These are phyloP conservation scores for Eucalyptus pauciflora DNA, from an alignment of 345 rosid genomes.

Conservation along the genomic window DNA sequence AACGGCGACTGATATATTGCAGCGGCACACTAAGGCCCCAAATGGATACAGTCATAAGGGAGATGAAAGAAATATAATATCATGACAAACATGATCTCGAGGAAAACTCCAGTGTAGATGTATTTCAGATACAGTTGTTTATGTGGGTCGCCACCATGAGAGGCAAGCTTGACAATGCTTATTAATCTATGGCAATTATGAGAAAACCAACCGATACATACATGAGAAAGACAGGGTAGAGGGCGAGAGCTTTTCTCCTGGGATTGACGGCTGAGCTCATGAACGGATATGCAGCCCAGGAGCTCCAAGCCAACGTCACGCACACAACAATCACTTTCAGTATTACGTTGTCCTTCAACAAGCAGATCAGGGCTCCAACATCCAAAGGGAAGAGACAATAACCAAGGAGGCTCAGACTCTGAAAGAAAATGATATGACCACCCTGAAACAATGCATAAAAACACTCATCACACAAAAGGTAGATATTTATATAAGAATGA, in stretches of 20 bases:
- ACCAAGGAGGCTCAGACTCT: conserved; percentile 74
- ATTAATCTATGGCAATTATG: conserved; percentile 74
- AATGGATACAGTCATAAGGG: neutral
- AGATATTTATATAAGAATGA: neutral
- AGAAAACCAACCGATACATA: conserved; percentile 93
- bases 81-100: neutral
- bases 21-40: neutral
- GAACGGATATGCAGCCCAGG: conserved; percentile 96
- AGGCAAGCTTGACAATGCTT: neutral
- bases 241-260: conserved; percentile 77
- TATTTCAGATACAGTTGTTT: neutral
- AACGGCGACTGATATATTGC: neutral
- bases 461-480: neutral
- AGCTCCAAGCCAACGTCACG: conserved; percentile 82
- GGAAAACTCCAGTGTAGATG: neutral
- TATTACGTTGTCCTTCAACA: conserved; percentile 71
- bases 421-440: conserved; percentile 86
- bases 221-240: conserved; percentile 94
- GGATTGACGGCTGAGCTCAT: conserved; percentile 91
- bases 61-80: neutral
- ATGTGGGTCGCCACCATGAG: neutral
- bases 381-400: conserved; percentile 85
- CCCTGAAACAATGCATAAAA: conserved; percentile 34
- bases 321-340: conserved; percentile 57
- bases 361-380: conserved; percentile 69